Base-by-base conservation (phyloP, 2,329 filamentous ascomycete genomes). In the Sporothrix phasma region DNA sequence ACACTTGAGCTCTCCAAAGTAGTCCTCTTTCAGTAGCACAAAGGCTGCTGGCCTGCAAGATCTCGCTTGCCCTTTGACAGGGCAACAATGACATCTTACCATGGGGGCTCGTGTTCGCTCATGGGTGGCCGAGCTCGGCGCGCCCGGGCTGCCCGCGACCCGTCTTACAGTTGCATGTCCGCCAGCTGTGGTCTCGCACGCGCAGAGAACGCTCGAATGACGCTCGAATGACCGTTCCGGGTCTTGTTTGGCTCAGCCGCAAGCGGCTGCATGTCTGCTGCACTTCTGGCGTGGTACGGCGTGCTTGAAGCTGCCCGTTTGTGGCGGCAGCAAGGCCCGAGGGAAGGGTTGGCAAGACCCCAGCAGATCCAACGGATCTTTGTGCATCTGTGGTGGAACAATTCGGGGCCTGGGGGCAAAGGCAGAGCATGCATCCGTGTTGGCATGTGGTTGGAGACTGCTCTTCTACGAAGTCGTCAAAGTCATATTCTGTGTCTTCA, bases 301-400 rank as follows among this genome's bases (percentile, higher is more conserved):
- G 10, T 39, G 19, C 19, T 58, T 3, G 34, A 46, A 11, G 5
- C 15, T 10, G 29, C n/a, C 49, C n/a, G 4, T 22, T 37, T 29
- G 58, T 15, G 15, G 17, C 37, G 13, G 43, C 13, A 5, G 11
- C 29, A 37, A 22, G 45, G 47, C 60, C 46, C 34, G 34, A 41
- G 34, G 47, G 37, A 31, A 31, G 24, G 37, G 46, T 61, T 49
- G 59, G 19, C 31, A 24, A 43, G 51, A 49, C 62, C 61, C 62
- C 19, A 43, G 62, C 53, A 37, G 41, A 58, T 54, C 62, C 62
- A 63, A 31, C 62, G 51, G 51, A 37, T 41, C 43, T 37, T 59
- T 17, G 22, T 43, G 62, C 53, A 45, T 60, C 29, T 64, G 62
- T 60, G 54, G 62, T 64, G 62, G 54, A 64, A 64, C 62, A 63